These are phyloP conservation scores for Plasmodium malariae DNA, from an alignment of 169 alveolate genomes.

Conservation along the genomic window DNA sequence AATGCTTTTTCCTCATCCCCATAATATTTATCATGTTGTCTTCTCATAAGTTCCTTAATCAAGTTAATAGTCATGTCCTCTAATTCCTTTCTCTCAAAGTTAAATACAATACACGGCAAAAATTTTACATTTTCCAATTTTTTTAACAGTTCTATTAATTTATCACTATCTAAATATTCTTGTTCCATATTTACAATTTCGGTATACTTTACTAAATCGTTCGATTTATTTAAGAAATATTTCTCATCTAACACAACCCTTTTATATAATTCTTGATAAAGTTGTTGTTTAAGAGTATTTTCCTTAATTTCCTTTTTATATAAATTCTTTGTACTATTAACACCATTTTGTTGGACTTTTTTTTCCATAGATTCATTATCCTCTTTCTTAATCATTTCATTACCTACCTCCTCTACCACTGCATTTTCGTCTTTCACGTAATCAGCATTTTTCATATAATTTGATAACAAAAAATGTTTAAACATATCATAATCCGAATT, in stretches of 20 bases:
- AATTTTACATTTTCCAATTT: conserved; percentile 85
- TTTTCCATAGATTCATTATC: background rate
- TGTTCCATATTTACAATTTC: conserved; percentile 75
- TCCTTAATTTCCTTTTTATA: conserved; percentile 19
- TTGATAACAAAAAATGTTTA: conserved; percentile 58
- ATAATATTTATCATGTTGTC: conserved; percentile 91
- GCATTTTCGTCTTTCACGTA: conserved; percentile 10
- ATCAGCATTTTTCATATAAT: conserved; percentile 65
- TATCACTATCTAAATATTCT: conserved; percentile 82
- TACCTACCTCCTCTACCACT: background rate
- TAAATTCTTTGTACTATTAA: conserved; percentile 20
- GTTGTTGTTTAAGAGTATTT: conserved; percentile 21
- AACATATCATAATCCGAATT: conserved; percentile 70
- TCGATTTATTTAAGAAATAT: conserved; percentile 30
- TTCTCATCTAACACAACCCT: conserved; percentile 45
- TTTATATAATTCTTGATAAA: conserved; percentile 64
- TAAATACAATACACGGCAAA: conserved; percentile 92
- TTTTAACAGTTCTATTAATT: conserved; percentile 82
- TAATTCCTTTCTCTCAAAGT: conserved; percentile 87
- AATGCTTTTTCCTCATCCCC: conserved; percentile 89
- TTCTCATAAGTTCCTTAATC: conserved; percentile 82
- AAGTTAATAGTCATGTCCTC: conserved; percentile 85
- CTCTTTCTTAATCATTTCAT: background rate
- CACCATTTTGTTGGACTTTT: background rate
- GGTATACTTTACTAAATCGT: conserved; percentile 71